phyloP scores from a whole-genome alignment of 2,329 filamentous ascomycete genomes.

The Aspergillus ochraceus region DNA sequence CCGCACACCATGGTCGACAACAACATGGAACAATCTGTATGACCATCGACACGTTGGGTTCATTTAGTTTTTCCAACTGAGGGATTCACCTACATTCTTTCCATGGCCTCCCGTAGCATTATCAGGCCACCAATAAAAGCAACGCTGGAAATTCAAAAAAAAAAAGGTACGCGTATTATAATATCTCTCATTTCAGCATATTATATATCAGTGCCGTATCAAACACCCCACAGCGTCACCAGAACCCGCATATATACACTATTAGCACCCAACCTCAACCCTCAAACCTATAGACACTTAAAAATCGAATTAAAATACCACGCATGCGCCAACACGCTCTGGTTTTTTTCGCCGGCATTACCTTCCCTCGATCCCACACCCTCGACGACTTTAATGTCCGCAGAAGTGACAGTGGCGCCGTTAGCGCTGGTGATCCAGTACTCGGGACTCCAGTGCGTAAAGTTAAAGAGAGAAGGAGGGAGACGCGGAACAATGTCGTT shows the following conservation, averaged over 20 bases:
- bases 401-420: conserved; percentile 27
- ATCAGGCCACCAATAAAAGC: too few species aligned
- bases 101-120: too few species aligned
- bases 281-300: conserved; percentile 16
- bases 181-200: too few species aligned
- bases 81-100: too few species aligned
- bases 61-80: too few species aligned
- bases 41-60: too few species aligned
- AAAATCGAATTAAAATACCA: conserved; percentile 36
- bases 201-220: background rate
- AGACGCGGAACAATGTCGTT: conserved; percentile 42
- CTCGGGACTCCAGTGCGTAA: conserved; percentile 39
- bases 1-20: too few species aligned
- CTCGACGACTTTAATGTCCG: conserved; percentile 32
- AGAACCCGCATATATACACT: background rate
- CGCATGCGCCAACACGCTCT: conserved; percentile 31
- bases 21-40: too few species aligned
- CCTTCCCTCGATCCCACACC: conserved; percentile 34
- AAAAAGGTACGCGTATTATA: too few species aligned
- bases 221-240: background rate
- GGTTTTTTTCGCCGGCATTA: conserved; percentile 31
- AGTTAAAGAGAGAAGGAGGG: conserved; percentile 34
- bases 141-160: too few species aligned
- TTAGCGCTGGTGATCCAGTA: conserved; percentile 41
- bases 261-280: background rate